phyloP scores from a whole-genome alignment of 2,329 filamentous ascomycete genomes.

The Clonostachys chloroleuca region DNA sequence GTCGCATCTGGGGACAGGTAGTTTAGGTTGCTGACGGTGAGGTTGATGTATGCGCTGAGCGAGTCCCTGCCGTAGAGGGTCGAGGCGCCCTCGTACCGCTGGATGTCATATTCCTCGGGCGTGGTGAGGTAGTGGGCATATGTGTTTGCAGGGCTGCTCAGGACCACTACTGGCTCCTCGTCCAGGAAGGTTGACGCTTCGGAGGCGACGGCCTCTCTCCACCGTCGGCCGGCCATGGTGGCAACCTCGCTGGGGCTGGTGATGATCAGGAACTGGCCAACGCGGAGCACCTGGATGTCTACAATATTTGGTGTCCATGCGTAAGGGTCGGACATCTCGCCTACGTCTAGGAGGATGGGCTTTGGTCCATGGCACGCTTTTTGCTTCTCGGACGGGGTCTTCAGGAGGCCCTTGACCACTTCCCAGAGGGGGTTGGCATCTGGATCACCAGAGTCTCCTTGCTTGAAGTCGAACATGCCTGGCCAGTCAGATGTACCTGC shows the following conservation, averaged over 20 bases:
- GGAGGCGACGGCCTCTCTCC: conserved; percentile 65
- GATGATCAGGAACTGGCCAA: conserved; percentile 80
- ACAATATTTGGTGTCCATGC: conserved; percentile 89
- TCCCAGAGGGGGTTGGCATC: conserved; percentile 72
- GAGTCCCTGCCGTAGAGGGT: conserved; percentile 84
- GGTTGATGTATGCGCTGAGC: conserved; percentile 81
- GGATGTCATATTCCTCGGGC: conserved; percentile 74
- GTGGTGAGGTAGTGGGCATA: conserved; percentile 83
- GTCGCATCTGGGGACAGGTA: conserved; percentile 28
- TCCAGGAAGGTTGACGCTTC: conserved; percentile 44
- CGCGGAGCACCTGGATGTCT: conserved; percentile 79
- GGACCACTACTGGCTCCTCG: conserved; percentile 66
- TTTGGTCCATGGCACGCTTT: conserved; percentile 75
- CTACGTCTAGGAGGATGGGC: conserved; percentile 83
- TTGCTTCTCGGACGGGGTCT: conserved; percentile 66
- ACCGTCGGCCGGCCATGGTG: conserved; percentile 87
- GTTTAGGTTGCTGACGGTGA: conserved; percentile 61
- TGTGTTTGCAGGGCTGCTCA: conserved; percentile 85
- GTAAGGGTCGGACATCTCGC: conserved; percentile 74
- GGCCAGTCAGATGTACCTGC: conserved; percentile 91
- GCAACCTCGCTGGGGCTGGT: conserved; percentile 84
- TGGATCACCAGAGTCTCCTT: conserved; percentile 72
- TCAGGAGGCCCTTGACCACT: conserved; percentile 68
- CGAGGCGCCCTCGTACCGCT: conserved; percentile 92
- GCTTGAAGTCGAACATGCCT: conserved; percentile 88